Percentiles rank a stretch among this genome's conserved stretches.
Evolutionary conservation across 306 rosid species (phyloP).

Genomic region (Rosa chinensis): DNA sequence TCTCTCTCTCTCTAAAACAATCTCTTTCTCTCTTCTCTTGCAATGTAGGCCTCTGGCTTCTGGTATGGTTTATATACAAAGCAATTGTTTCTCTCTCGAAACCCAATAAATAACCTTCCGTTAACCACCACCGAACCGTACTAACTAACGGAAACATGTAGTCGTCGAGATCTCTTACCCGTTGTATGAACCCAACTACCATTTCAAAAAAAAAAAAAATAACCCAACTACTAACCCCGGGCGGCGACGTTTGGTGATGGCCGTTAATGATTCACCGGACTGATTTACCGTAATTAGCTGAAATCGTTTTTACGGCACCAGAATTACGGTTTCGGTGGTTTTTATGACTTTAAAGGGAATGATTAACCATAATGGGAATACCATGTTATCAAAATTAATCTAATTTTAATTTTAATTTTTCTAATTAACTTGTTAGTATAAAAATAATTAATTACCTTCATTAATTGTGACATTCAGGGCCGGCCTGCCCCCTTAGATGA

Average conservation of each 20-base stretch:
- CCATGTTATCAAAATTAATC: too few relatives aligned
- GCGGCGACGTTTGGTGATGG: not conserved
- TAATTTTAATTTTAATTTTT: too few relatives aligned
- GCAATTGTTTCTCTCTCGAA: too few relatives aligned
- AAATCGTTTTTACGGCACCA: not conserved
- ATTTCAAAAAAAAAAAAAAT: not conserved
- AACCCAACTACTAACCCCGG: not conserved
- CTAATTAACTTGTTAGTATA: too few relatives aligned
- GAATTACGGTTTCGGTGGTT: conserved; percentile 22
- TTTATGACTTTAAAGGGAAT: conserved; percentile 5
- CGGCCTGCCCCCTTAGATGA: too few relatives aligned
- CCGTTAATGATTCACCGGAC: not conserved
- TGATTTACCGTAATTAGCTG: not conserved
- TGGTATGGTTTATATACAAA: conserved; percentile 24
- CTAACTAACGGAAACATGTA: not conserved
- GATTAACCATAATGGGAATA: not conserved
- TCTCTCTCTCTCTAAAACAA: not conserved
- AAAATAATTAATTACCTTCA: too few relatives aligned
- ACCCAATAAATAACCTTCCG: too few relatives aligned
- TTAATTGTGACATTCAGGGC: too few relatives aligned
- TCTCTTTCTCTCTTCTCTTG: conserved; percentile 5
- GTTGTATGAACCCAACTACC: conserved; percentile 10
- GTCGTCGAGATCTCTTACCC: not conserved
- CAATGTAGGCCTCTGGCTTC: conserved; percentile 33
- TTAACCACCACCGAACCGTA: conserved; percentile 19